Conservation (phyloP, 768 basidiomycete species). For the Russula brevipes region DNA sequence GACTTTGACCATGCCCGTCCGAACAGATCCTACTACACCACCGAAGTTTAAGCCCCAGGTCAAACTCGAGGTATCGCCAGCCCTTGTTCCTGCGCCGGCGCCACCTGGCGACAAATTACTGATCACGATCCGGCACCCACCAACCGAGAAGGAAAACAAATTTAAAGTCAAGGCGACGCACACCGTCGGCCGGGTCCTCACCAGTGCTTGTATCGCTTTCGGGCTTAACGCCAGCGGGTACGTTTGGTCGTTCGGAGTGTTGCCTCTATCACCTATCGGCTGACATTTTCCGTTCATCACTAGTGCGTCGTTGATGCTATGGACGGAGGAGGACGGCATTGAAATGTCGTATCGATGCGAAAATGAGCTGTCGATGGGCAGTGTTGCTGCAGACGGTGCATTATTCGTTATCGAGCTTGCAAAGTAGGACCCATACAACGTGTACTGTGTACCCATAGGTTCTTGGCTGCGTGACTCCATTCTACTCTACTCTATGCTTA, state of each 20-base stretch:
- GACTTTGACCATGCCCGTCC: not conserved
- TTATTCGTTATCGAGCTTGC: constrained; percentile 14
- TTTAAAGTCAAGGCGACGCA: constrained; percentile 20
- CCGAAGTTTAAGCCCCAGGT: constrained; percentile 4
- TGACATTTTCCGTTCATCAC: not conserved
- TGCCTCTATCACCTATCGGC: not conserved
- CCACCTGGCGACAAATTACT: constrained; percentile 13
- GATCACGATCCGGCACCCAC: constrained; percentile 19
- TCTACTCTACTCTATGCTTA: not conserved
- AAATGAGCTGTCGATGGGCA: constrained; percentile 13
- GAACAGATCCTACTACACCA: not conserved
- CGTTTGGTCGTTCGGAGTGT: not conserved
- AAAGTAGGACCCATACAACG: constrained; percentile 1
- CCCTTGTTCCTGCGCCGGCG: not conserved
- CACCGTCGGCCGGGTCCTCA: constrained; percentile 17
- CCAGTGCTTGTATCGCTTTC: constrained; percentile 19
- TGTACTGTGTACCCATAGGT: not conserved
- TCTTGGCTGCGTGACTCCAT: not conserved
- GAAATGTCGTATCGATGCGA: constrained; percentile 7
- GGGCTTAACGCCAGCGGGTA: constrained; percentile 1
- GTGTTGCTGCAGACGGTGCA: constrained; percentile 2
- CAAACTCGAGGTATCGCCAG: not conserved
- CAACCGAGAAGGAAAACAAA: constrained; percentile 19
- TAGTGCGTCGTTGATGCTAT: constrained; percentile 10
- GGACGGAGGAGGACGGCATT: constrained; percentile 9